Evolutionary conservation across 75 land plant species (phyloP), one percentile per base, ranked within the genome.

Genomic region (Selaginella moellendorffii): DNA sequence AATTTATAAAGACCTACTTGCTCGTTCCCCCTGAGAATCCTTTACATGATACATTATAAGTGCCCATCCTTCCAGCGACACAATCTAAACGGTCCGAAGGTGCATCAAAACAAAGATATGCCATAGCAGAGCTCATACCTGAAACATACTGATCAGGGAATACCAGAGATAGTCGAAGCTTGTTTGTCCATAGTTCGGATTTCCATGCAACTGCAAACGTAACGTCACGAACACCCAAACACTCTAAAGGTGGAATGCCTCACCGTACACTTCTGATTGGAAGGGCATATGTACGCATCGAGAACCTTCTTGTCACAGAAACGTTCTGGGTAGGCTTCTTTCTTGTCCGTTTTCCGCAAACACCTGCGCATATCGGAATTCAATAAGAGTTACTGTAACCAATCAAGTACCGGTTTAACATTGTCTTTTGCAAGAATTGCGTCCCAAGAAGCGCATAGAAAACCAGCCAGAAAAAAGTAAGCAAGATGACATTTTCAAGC

Each of bases 51-150:
- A 75, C 73, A 70, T 75, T 19, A 71, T 62, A 28, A 75, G 59
- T 31, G 67, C 52, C 77, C 77, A 75, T 20, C 77, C 73, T 75
- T 75, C 77, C 27, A 75, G 60, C 1, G 73, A 31, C 26, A 75
- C 60, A 0, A 75, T 46, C 77, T 75, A 62, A 36, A 36, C 46
- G 5, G 46, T 36, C 14, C 46, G 10, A 36, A 36, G 46, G n/a
- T n/a, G n/a, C n/a, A n/a, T n/a, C n/a, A n/a, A n/a, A n/a, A n/a
- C n/a, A n/a, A n/a, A n/a, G n/a, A n/a, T n/a, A n/a, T n/a, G n/a
- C n/a, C n/a, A n/a, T n/a, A n/a, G n/a, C n/a, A n/a, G n/a, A n/a
- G n/a, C n/a, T n/a, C n/a, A 36, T 65, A 66, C 76, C 67, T 74
- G 76, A 28, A 74, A 74, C 42, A 74, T 31, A 1, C 61, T 63